Evolutionary conservation across 495 filamentous ascomycete species (phyloP).

Genomic region (Niebla homalea): DNA sequence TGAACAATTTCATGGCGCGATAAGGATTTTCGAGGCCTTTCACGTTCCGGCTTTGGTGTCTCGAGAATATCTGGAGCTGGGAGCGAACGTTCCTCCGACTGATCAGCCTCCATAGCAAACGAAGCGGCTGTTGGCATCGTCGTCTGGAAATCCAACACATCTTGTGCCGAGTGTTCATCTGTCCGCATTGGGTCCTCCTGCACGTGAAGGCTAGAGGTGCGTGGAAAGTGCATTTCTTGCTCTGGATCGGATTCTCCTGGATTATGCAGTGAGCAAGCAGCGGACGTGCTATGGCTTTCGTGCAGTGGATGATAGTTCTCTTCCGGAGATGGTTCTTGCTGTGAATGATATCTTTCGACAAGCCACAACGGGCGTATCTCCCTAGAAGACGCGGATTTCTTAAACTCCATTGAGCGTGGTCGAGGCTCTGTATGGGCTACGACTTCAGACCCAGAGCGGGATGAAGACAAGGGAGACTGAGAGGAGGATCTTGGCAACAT

Average conservation of each 20-base stretch:
- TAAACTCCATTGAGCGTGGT: slow-evolving; percentile 35
- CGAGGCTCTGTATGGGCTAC: slow-evolving; percentile 24
- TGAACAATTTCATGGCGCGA: not conserved
- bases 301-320: slow-evolving; percentile 36
- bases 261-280: slow-evolving; percentile 32
- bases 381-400: slow-evolving; percentile 21
- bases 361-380: slow-evolving; percentile 38
- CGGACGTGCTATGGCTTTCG: slow-evolving; percentile 35
- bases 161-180: not conserved
- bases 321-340: slow-evolving; percentile 27
- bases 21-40: slow-evolving; percentile 1
- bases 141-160: slow-evolving; percentile 26
- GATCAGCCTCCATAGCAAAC: slow-evolving; percentile 3
- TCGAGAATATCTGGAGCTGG: not conserved
- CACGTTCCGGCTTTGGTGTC: not conserved
- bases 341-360: slow-evolving; percentile 32
- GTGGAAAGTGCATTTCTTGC: not conserved
- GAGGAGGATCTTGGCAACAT: slow-evolving; percentile 27
- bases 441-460: slow-evolving; percentile 19
- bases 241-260: slow-evolving; percentile 3
- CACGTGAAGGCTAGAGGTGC: not conserved
- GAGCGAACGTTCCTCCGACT: not conserved
- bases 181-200: not conserved
- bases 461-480: slow-evolving; percentile 17
- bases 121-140: slow-evolving; percentile 26